Evolutionary conservation across 495 filamentous ascomycete genomes (phyloP), one percentile per base, ranked within the genome.

Genomic region (Sporormia fimetaria): DNA sequence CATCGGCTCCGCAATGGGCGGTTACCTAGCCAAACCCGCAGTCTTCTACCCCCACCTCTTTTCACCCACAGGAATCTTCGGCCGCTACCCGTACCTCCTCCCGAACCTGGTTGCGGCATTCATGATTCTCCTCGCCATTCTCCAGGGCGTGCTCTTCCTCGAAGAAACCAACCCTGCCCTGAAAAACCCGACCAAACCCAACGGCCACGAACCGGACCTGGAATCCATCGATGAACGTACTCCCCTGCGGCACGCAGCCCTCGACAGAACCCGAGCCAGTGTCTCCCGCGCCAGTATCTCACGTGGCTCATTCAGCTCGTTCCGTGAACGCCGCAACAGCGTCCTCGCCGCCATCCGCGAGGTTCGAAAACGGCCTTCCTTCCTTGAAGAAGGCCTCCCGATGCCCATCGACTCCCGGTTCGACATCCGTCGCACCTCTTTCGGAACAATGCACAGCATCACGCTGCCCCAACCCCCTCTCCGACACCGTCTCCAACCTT

Each of bases 1-100:
- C 17, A 52, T 55, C 20, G 52, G 52, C 20, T 52, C 48, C 10
- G 47, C 47, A 9, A 51, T 55, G 47, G 52, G 52, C 23, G 52
- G 52, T 24, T 51, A 41, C 35, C 48, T 55, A 10, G 52, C 52
- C n/a, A 31, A 55, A 28, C 52, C 52, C 6, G 48, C 48, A 8
- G 18, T 44, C 7, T 51, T 38, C 40, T 55, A 47, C 21, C 52
- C 52, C 4, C 18, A 11, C 12, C 18, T 40, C 1, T 55, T 55
- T 24, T 44, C 42, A 5, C 33, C 28, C 2, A 48, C 48, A 22
- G 44, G 47, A 16, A 18, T 55, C 9, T 55, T 47, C 17, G 47
- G 48, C 4, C 22, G 26, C n/a, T 55, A 43, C 24, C 52, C 52
- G n/a, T 55, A 47, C 26, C 48, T 55, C 2, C 40, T 55, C 21